Percentiles rank a stretch among this genome's conserved stretches.
These are phyloP conservation scores for Penicillium corylophilum DNA, from an alignment of 2,329 filamentous ascomycete genomes.

Conservation along the genomic window DNA sequence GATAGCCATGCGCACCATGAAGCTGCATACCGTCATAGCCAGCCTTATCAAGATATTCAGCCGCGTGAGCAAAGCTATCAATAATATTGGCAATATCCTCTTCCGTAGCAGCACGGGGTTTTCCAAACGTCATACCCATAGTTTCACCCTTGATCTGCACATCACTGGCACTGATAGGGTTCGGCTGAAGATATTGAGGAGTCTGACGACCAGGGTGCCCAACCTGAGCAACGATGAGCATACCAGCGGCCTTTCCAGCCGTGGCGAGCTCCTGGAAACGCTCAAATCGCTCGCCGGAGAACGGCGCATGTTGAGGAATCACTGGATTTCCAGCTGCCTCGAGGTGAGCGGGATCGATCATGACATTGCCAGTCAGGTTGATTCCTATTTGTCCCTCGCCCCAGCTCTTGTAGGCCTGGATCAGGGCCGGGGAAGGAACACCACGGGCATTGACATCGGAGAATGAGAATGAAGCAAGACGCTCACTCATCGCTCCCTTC, in stretches of 20 bases:
- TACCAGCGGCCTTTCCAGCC: slow-evolving; percentile 44
- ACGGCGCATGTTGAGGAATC: background rate
- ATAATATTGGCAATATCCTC: slow-evolving; percentile 53
- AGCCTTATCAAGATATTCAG: background rate
- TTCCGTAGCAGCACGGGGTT: slow-evolving; percentile 32
- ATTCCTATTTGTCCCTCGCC: slow-evolving; percentile 58
- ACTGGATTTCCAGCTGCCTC: slow-evolving; percentile 32
- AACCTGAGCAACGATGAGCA: slow-evolving; percentile 60
- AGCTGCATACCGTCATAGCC: background rate
- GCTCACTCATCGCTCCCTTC: slow-evolving; percentile 68
- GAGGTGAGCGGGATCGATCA: slow-evolving; percentile 61
- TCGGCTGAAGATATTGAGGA: slow-evolving; percentile 43
- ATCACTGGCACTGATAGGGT: slow-evolving; percentile 54
- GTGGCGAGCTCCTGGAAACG: background rate
- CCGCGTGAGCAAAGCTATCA: slow-evolving; percentile 58
- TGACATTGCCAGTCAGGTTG: slow-evolving; percentile 64
- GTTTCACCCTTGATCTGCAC: slow-evolving; percentile 43
- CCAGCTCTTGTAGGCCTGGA: slow-evolving; percentile 62
- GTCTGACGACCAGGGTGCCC: slow-evolving; percentile 63
- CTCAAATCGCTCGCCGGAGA: background rate
- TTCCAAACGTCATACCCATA: slow-evolving; percentile 35
- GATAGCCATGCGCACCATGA: slow-evolving; percentile 45
- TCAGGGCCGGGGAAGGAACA: slow-evolving; percentile 53
- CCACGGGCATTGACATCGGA: slow-evolving; percentile 53
- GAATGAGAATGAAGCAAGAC: slow-evolving; percentile 60